Conservation (phyloP, 805 yeast species). For the Wickerhamiella domercqiae region DNA sequence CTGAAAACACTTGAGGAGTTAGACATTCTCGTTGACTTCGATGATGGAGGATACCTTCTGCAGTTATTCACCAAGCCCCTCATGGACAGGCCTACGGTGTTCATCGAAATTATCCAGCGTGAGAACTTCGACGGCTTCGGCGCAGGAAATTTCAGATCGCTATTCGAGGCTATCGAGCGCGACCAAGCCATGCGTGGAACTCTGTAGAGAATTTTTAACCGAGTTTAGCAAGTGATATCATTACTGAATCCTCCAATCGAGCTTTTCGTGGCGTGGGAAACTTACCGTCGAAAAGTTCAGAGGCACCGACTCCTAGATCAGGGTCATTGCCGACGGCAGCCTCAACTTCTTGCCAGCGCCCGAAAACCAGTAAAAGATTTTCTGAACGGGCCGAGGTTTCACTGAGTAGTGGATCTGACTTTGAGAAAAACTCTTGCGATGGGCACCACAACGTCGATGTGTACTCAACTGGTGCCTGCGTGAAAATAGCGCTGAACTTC, state of each 20-base stretch:
- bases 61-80: slow-evolving; percentile 70
- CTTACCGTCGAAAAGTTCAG: slow-evolving; percentile 57
- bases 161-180: slow-evolving; percentile 67
- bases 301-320: slow-evolving; percentile 35
- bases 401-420: slow-evolving; percentile 19
- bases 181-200: slow-evolving; percentile 65
- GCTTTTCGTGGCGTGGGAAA: slow-evolving; percentile 38
- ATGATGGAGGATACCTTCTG: slow-evolving; percentile 57
- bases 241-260: slow-evolving; percentile 55
- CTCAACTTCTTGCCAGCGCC: slow-evolving; percentile 45
- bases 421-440: slow-evolving; percentile 45
- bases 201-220: slow-evolving; percentile 4
- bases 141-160: slow-evolving; percentile 71
- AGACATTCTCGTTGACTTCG: slow-evolving; percentile 61
- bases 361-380: slow-evolving; percentile 37
- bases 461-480: slow-evolving; percentile 61
- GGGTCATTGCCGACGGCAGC: slow-evolving; percentile 38
- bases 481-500: slow-evolving; percentile 47
- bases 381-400: slow-evolving; percentile 17
- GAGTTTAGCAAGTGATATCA: slow-evolving; percentile 26
- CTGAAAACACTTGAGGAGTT: slow-evolving; percentile 34
- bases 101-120: slow-evolving; percentile 69
- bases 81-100: slow-evolving; percentile 66
- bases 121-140: slow-evolving; percentile 75
- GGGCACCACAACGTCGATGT: slow-evolving; percentile 48